Percentiles rank a stretch among this genome's conserved stretches.
Evolutionary conservation across 2,329 filamentous ascomycete genomes (phyloP).

Genomic region (Ceratocystis eucalypticola): DNA sequence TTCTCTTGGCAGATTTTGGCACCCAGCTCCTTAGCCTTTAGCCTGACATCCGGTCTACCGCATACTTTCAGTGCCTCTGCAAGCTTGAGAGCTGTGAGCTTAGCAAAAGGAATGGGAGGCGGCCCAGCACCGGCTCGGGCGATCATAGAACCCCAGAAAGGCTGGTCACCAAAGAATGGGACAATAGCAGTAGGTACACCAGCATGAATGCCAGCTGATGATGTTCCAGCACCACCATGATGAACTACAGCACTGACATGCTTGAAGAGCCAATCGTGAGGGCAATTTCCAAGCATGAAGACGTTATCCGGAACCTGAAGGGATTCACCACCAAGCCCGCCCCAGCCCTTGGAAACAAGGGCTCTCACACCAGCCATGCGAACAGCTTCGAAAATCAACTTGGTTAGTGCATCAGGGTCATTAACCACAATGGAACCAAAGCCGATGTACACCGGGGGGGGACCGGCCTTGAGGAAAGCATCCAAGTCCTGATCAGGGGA

Average conservation of each 20-base stretch:
- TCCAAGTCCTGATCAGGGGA: constrained; percentile 51
- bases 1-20: constrained; percentile 52
- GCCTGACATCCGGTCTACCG: constrained; percentile 44
- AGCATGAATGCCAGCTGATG: constrained; percentile 68
- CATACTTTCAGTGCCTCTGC: constrained; percentile 50
- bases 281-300: constrained; percentile 72
- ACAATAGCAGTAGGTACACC: constrained; percentile 72
- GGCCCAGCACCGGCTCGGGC: constrained; percentile 59
- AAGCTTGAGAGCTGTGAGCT: constrained; percentile 52
- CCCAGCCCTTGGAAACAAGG: constrained; percentile 78
- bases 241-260: constrained; percentile 72
- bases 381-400: constrained; percentile 59
- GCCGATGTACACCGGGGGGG: constrained; percentile 66
- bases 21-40: constrained; percentile 45
- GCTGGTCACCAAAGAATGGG: constrained; percentile 77
- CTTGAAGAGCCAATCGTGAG: constrained; percentile 81
- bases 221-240: constrained; percentile 79
- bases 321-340: constrained; percentile 62
- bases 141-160: constrained; percentile 71
- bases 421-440: constrained; percentile 76
- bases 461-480: constrained; percentile 52
- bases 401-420: constrained; percentile 56
- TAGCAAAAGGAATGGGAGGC: constrained; percentile 52
- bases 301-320: constrained; percentile 59
- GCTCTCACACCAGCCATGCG: constrained; percentile 56